phyloP scores from a whole-genome alignment of 1,284 basidiomycete species.

The Taiwanofungus camphoratus region DNA sequence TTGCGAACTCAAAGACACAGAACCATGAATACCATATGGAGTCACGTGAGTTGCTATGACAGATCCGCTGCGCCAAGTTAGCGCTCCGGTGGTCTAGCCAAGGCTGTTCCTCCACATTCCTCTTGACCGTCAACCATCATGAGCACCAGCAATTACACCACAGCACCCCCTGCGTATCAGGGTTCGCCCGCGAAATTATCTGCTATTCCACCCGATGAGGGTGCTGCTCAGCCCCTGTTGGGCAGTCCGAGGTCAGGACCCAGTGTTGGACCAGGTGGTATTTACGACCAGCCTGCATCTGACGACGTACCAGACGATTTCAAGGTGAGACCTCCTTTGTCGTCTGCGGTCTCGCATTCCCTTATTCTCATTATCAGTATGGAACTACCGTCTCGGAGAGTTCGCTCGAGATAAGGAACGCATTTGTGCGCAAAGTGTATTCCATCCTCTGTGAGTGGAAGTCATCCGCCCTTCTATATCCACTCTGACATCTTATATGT shows the following conservation, averaged over 20 bases:
- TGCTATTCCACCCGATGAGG: slow-evolving; percentile 17
- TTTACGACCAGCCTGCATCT: slow-evolving; percentile 63
- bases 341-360: slow-evolving; percentile 5
- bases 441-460: slow-evolving; percentile 64
- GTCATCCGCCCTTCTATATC: slow-evolving; percentile 1
- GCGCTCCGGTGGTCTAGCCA: neutral
- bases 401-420: slow-evolving; percentile 61
- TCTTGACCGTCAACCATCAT: slow-evolving; percentile 18
- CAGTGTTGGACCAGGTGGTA: slow-evolving; percentile 38
- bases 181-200: slow-evolving; percentile 17
- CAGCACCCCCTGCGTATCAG: slow-evolving; percentile 25
- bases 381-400: slow-evolving; percentile 74
- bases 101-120: too few species aligned
- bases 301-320: slow-evolving; percentile 80
- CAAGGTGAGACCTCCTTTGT: slow-evolving; percentile 45
- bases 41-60: slow-evolving; percentile 5
- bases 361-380: slow-evolving; percentile 43
- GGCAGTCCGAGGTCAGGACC: slow-evolving; percentile 37
- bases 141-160: slow-evolving; percentile 20
- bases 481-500: slow-evolving; percentile 11
- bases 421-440: slow-evolving; percentile 79
- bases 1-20: slow-evolving; percentile 1
- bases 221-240: slow-evolving; percentile 40
- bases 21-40: neutral
- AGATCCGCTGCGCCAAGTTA: slow-evolving; percentile 1